These are phyloP conservation scores for Pseudocercospora macadamiae DNA, from an alignment of 2,329 filamentous ascomycete species.

Conservation along the genomic window DNA sequence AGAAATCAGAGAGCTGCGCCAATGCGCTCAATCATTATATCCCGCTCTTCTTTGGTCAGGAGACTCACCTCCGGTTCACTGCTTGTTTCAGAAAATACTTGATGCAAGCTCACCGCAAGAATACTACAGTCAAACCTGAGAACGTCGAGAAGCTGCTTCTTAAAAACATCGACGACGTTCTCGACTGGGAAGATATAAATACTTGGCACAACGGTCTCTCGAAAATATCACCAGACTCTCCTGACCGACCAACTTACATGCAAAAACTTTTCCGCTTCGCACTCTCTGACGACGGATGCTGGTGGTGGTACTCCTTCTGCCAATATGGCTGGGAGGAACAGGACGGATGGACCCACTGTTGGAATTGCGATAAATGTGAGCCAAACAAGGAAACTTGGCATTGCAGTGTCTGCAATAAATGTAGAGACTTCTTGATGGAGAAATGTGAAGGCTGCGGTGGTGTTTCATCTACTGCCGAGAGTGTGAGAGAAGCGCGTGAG, in stretches of 20 bases:
- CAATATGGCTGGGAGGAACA: background rate
- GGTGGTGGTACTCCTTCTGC: background rate
- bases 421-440: background rate
- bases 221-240: background rate
- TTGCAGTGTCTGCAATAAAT: background rate
- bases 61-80: background rate
- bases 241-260: background rate
- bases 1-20: background rate
- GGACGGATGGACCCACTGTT: background rate
- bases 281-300: background rate
- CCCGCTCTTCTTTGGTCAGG: background rate
- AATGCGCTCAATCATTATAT: background rate
- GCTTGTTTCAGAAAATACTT: background rate
- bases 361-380: background rate
- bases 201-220: background rate
- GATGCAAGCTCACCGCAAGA: background rate
- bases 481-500: background rate
- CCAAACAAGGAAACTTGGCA: background rate
- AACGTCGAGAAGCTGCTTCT: background rate
- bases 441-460: background rate
- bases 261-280: background rate
- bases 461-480: no score
- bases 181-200: background rate
- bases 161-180: background rate
- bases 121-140: background rate